phyloP scores from a whole-genome alignment of 176 grass and related monocot species.

The Hordeum vulgare region MorexV3_pseudomolecules_assembly NC_058522.1:99798781-99799280 shows the following conservation, averaged over 20 bases:
- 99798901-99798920: constrained; percentile 90
- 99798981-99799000: constrained; percentile 75
- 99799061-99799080: constrained; percentile 81
- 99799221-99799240: constrained; percentile 91
- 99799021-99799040: constrained; percentile 48
- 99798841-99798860: constrained; percentile 50
- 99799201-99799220: constrained; percentile 76
- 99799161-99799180: constrained; percentile 85
- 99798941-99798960: constrained; percentile 72
- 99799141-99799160: constrained; percentile 85
- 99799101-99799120: constrained; percentile 83
- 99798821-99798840: constrained; percentile 75
- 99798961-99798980: constrained; percentile 76
- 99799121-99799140: constrained; percentile 82
- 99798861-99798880: constrained; percentile 43
- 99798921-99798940: no score
- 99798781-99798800: constrained; percentile 88
- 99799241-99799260: constrained; percentile 92
- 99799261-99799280: constrained; percentile 81
- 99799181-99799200: not conserved
- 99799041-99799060: constrained; percentile 54
- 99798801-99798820: constrained; percentile 82
- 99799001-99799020: constrained; percentile 85
- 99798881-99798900: constrained; percentile 69
- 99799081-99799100: constrained; percentile 90